A percentile compares a stretch with the other conserved stretches of the same genome.
phyloP scores from a whole-genome alignment of 805 yeast genomes.

The Cyberlindnera bimundalis region DNA sequence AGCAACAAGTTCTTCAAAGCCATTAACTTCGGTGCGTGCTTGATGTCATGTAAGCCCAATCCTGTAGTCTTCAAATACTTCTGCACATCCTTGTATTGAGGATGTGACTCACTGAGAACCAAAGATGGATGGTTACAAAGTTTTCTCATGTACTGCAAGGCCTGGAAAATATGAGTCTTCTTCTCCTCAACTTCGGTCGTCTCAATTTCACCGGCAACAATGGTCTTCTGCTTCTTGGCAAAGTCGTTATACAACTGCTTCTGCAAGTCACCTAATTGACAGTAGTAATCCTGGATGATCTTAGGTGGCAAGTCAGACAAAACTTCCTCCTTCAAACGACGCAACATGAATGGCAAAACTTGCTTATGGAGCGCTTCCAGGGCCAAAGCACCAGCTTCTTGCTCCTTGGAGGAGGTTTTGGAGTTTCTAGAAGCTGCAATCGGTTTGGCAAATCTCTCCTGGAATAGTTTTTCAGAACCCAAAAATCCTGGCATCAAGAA shows the following conservation, averaged over 20 bases:
- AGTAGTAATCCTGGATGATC: conserved; percentile 96
- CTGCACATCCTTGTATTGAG: conserved; percentile 69
- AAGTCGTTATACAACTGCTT: conserved; percentile 85
- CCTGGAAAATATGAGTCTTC: conserved; percentile 95
- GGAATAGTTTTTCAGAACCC: conserved; percentile 91
- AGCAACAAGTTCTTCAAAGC: conserved; percentile 76
- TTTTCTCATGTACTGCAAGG: conserved; percentile 94
- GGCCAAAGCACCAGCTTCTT: conserved; percentile 95
- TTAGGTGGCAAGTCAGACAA: conserved; percentile 95
- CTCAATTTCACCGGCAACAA: conserved; percentile 62
- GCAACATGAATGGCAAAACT: conserved; percentile 91
- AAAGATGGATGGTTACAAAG: conserved; percentile 95
- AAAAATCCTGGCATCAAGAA: conserved; percentile 98
- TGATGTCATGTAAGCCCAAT: conserved; percentile 62
- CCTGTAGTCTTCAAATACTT: conserved; percentile 55
- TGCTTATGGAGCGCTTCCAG: conserved; percentile 95
- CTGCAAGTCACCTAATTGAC: conserved; percentile 91
- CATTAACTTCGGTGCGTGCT: conserved; percentile 84
- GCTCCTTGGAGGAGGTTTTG: conserved; percentile 87
- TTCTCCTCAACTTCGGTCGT: conserved; percentile 45
- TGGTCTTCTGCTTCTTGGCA: conserved; percentile 75
- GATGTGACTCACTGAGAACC: conserved; percentile 79
- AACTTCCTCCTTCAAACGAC: conserved; percentile 95
- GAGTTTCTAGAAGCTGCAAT: conserved; percentile 90
- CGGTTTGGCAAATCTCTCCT: conserved; percentile 96